Conservation (phyloP, 1,284 basidiomycete species). For the Athelia sp. region DNA sequence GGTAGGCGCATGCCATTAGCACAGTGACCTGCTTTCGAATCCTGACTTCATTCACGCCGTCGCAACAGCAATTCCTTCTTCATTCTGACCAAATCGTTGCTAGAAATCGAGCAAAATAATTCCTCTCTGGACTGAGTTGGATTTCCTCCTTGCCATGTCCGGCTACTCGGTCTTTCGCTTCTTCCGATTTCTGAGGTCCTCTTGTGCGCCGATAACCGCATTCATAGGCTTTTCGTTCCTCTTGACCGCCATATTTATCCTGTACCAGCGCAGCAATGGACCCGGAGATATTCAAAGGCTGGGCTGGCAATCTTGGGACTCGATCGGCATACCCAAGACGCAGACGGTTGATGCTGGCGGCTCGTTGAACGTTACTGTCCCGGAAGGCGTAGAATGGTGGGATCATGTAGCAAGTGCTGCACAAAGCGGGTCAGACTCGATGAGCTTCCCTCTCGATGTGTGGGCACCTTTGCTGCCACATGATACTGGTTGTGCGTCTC, state of each 20-base stretch:
- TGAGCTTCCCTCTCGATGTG: conserved; percentile 74
- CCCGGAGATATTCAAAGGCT: conserved; percentile 69
- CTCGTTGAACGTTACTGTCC: conserved; percentile 6
- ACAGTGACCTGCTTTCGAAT: not conserved
- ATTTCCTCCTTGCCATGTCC: conserved; percentile 13
- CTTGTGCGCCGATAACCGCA: conserved; percentile 53
- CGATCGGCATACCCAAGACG: conserved; percentile 31
- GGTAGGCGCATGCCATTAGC: too few relatives aligned
- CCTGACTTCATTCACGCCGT: not conserved
- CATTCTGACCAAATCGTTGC: too few relatives aligned
- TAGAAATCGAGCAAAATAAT: not conserved
- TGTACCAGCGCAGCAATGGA: conserved; percentile 69
- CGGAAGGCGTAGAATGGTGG: conserved; percentile 63
- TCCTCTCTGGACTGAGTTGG: not conserved
- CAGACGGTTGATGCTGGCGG: conserved; percentile 5
- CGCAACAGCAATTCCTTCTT: too few relatives aligned
- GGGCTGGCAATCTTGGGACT: conserved; percentile 92
- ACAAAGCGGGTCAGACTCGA: conserved; percentile 40
- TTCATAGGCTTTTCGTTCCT: conserved; percentile 64
- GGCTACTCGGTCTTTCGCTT: conserved; percentile 23
- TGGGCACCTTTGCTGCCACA: conserved; percentile 82
- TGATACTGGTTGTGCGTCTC: conserved; percentile 70
- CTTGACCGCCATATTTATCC: conserved; percentile 69
- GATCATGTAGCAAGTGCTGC: conserved; percentile 41
- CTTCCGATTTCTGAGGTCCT: conserved; percentile 37